Conservation (phyloP, 257 asterid genomes). For the Solanum virginianum region DNA sequence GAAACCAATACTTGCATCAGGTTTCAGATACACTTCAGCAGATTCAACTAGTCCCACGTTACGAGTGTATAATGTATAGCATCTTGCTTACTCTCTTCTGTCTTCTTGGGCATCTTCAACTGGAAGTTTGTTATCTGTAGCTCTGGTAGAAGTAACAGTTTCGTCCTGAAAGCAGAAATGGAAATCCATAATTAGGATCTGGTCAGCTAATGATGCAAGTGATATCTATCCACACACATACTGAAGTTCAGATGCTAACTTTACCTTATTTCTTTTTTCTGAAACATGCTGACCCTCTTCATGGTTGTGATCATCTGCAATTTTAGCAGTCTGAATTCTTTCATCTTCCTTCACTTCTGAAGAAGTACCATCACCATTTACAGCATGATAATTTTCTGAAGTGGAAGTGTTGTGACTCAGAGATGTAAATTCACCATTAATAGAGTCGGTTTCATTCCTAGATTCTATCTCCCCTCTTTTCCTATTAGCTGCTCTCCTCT, state of each 20-base stretch:
- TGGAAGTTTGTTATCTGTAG: background rate
- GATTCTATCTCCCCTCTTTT: constrained; percentile 20
- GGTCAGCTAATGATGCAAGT: background rate
- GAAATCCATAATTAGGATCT: background rate
- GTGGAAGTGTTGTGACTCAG: constrained; percentile 9
- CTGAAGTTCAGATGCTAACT: background rate
- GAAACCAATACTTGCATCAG: background rate
- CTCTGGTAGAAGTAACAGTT: background rate
- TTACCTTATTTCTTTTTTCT: constrained; percentile 42
- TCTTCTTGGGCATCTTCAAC: constrained; percentile 5
- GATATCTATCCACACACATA: background rate
- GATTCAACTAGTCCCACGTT: background rate
- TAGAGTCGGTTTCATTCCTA: constrained; percentile 1
- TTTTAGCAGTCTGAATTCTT: constrained; percentile 7
- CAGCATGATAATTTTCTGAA: constrained; percentile 6
- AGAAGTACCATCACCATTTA: constrained; percentile 33
- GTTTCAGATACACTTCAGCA: background rate
- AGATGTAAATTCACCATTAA: constrained; percentile 1
- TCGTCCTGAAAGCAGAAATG: constrained; percentile 5
- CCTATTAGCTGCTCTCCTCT: constrained; percentile 21
- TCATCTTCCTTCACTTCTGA: constrained; percentile 21
- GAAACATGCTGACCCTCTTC: constrained; percentile 21
- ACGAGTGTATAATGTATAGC: background rate
- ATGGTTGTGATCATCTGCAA: constrained; percentile 17
- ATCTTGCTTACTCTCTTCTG: background rate